Evolutionary conservation across 2,329 filamentous ascomycete genomes (phyloP), one percentile per base, ranked within the genome.

Genomic region (Aspergillus hiratsukae): DNA sequence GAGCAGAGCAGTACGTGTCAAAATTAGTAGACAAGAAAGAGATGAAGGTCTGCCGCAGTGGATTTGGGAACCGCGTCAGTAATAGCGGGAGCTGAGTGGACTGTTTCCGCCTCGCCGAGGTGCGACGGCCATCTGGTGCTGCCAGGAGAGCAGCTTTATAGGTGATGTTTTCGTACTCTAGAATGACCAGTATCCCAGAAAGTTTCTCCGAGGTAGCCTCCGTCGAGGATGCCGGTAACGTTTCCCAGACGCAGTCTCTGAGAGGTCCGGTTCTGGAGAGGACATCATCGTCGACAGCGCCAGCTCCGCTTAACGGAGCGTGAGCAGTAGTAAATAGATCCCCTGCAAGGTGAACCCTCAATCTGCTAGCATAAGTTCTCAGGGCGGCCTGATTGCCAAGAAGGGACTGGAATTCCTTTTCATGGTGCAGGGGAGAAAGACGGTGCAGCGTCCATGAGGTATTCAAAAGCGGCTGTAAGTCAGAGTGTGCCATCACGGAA

Each of bases 371-470:
- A 61, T 82, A 81, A 21, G 71, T 69, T 19, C 74, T 73, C 14
- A 81, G 68, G 21, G 72, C 69, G 25, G 64, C 55, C 25, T 64
- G 61, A 53, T 74, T 70, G 53, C 68, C 62, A 49, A 76, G 61
- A 28, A 76, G 66, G 7, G 69, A 65, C 46, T 65, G 61, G 51
- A 65, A 69, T 14, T 76, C 70, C 45, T 73, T 72, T 55, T 71
- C 74, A 62, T 81, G 76, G 64, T 82, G 77, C 41, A 83, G 75
- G n/a, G 80, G 80, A 3, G 81, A 82, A 8, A 82, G 68, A 60
- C 80, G 79, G 65, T 81, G 79, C 51, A 80, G 68, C n/a, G 71
- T 78, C 75, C 80, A 83, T 28, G 80, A 81, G n/a, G 76, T 76
- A 63, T 79, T 77, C 63, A 81, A 80, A 41, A 83, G 71, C 10